Evolutionary conservation across 2,329 filamentous ascomycete genomes (phyloP), one percentile per base, ranked within the genome.

Genomic region (Calonectria hawksworthii): DNA sequence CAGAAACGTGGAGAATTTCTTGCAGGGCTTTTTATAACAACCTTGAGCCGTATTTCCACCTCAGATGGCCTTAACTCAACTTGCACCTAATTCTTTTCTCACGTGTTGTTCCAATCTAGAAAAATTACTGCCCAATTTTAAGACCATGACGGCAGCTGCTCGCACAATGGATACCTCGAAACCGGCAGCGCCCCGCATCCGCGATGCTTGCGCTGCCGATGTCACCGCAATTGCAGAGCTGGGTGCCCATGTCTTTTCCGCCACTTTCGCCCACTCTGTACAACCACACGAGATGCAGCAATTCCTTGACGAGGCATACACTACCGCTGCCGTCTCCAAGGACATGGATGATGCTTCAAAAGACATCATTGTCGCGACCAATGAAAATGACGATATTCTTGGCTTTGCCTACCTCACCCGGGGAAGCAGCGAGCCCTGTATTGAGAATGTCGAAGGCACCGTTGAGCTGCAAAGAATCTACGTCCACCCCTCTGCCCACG

Each of bases 401-500:
- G 87, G 87, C 1, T 89, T 89, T 73, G 83, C 81, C 0, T 82
- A 86, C 44, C 81, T 89, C 21, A 87, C 83, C 0, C 80, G 83
- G 4, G 83, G 83, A 0, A 83, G 81, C 1, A 79, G 63, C 1
- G 87, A 89, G 68, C 84, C 86, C 1, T 87, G 85, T 61, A 72
- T 88, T 7, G 79, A 73, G 1, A 68, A 81, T 1, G 32, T 83
- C 0, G 77, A 82, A 3, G 78, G 79, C 6, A 80, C 74, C 0
- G 81, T 87, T 4, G 87, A 89, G 77, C 74, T 89, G 41, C 86
- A 88, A 75, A 76, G 87, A 16, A 78, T 89, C 1, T 89, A 89
- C 71, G 84, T 89, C 1, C 74, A 83, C 44, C 70, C 78, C 0
- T 67, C 75, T 2, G 78, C 76, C 11, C 86, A 87, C 50, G 87